Evolutionary conservation across 371 early-diverging fungal species (phyloP).

Genomic region (Nematocida sp.): DNA sequence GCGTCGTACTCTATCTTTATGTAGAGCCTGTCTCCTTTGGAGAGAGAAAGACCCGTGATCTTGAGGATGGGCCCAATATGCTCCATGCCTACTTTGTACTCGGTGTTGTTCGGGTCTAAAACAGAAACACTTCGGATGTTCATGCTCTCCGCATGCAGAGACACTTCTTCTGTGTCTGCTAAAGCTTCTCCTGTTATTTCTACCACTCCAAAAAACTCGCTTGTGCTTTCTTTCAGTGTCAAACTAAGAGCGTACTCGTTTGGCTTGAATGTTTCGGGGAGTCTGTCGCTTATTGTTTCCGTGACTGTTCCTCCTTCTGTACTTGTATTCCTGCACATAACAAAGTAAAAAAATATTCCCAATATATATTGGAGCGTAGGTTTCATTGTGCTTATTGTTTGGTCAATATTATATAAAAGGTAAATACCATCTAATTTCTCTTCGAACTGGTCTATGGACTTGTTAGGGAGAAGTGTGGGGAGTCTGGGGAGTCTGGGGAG

Average conservation of each 20-base stretch:
- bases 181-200: not conserved
- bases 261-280: slow-evolving; percentile 29
- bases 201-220: slow-evolving; percentile 4
- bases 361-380: too few species aligned
- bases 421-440: too few species aligned
- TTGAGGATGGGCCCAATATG: not conserved
- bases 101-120: not conserved
- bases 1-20: slow-evolving; percentile 39
- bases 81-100: not conserved
- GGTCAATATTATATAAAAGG: too few species aligned
- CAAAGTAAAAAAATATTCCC: slow-evolving; percentile 28
- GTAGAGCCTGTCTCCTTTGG: not conserved
- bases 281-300: not conserved
- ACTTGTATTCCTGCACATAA: slow-evolving; percentile 40
- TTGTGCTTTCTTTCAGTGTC: slow-evolving; percentile 3
- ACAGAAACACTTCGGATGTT: not conserved
- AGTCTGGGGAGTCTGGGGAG: too few species aligned
- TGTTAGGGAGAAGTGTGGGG: too few species aligned
- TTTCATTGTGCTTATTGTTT: too few species aligned
- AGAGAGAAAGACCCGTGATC: not conserved
- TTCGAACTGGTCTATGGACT: too few species aligned
- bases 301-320: too few species aligned
- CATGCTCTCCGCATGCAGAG: not conserved
- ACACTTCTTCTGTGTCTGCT: not conserved
- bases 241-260: slow-evolving; percentile 1